These are phyloP conservation scores for Kodamaea kaohsiungensis DNA, from an alignment of 805 yeast genomes.

Conservation along the genomic window DNA sequence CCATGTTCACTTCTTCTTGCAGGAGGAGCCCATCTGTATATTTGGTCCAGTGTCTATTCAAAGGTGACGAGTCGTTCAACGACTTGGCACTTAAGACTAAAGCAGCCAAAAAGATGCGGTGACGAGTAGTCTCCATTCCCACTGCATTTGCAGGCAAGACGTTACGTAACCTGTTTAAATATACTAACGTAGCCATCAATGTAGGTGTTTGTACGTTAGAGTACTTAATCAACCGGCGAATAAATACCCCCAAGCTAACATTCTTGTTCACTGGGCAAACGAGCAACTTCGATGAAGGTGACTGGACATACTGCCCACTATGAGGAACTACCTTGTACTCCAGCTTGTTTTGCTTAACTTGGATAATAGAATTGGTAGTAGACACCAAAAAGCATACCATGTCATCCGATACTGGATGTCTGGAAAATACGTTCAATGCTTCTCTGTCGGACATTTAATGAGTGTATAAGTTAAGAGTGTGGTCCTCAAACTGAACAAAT, in stretches of 20 bases:
- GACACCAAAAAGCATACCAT: conserved; percentile 61
- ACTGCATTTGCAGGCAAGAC: conserved; percentile 83
- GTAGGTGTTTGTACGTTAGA: conserved; percentile 96
- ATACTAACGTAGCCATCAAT: conserved; percentile 87
- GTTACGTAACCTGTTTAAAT: conserved; percentile 72
- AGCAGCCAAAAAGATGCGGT: conserved; percentile 87
- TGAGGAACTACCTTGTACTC: conserved; percentile 36
- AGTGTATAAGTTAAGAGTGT: not conserved
- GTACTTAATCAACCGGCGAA: conserved; percentile 66
- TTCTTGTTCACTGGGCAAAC: conserved; percentile 25
- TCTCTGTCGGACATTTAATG: conserved; percentile 31
- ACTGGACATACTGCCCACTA: conserved; percentile 17
- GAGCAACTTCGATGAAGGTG: conserved; percentile 15
- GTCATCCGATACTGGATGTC: conserved; percentile 55
- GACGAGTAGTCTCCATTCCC: conserved; percentile 92
- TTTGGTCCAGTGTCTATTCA: conserved; percentile 94
- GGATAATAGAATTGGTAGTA: conserved; percentile 59
- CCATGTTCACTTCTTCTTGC: conserved; percentile 79
- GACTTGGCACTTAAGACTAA: conserved; percentile 89
- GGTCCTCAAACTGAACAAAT: not conserved
- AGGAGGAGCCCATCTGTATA: conserved; percentile 85
- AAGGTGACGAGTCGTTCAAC: conserved; percentile 90
- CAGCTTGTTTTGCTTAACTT: conserved; percentile 32
- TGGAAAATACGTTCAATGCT: conserved; percentile 54
- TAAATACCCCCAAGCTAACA: conserved; percentile 56